Evolutionary conservation across 176 grass and related monocot genomes (phyloP), one percentile per base, ranked within the genome.

Genomic region (Dendrocalamus sinicus): DNA sequence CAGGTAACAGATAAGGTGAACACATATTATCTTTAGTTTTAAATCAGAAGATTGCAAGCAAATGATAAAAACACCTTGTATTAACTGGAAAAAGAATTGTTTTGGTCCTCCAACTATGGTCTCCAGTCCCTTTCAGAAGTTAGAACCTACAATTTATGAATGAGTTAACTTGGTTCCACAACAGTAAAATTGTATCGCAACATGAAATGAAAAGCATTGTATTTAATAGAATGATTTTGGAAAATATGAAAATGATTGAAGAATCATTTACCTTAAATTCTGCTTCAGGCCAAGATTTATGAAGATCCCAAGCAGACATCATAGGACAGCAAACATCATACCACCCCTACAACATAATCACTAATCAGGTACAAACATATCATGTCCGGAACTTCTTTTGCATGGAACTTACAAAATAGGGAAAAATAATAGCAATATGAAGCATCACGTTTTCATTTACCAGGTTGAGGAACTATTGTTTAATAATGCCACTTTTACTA

Each of bases 261-360:
- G 9, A 69, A 80, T 46, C 32, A 69, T 73, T 81, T 67, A 94
- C 93, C 84, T 96, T 94, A 19, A 99, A 84, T 91, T 99, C 93
- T 58, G 96, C 93, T 84, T 99, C 96, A 75, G 92, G 93, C 93
- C 96, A 99, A 87, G 86, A 88, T 92, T 96, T 99, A 86, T 96
- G 93, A 87, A 99, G 93, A 91, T 99, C 93, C 96, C 96, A 96
- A 51, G 96, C 93, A 1, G 96, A 96, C 93, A 99, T 94, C 96
- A 99, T 99, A 28, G 96, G 93, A 67, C 96, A 99, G 63, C 91
- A 95, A 79, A 89, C 82, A 91, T 99, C 93, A 83, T 99, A 99
- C 72, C 96, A 85, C 55, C 96, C 96, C 93, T 99, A 79, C 50
- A 88, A 79, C 86, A 87, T 44, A 77, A 78, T 40, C 76, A 89